A percentile compares a stretch with the other conserved stretches of the same genome.
Conservation (phyloP, 805 yeast genomes). For the Candida sanyiensis region DNA sequence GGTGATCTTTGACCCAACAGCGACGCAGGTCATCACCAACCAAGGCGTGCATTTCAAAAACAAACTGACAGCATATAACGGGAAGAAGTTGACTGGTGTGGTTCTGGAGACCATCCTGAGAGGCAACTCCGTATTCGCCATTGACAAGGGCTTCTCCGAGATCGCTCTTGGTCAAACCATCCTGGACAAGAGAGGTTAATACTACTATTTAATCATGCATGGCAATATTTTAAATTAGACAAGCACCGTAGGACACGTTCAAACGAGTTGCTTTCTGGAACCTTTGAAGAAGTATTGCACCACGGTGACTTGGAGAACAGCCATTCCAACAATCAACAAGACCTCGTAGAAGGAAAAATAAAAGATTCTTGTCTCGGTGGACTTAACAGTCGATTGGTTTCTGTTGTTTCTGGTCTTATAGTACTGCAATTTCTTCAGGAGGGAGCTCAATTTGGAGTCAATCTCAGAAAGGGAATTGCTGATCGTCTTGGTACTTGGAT, state of each 20-base stretch:
- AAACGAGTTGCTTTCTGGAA: conserved; percentile 52
- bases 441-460: conserved; percentile 51
- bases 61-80: conserved; percentile 84
- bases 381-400: conserved; percentile 79
- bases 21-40: conserved; percentile 44
- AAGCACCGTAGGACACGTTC: neutral
- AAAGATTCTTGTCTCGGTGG: conserved; percentile 76
- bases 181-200: conserved; percentile 48
- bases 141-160: conserved; percentile 45
- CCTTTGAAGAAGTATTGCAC: conserved; percentile 70
- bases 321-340: conserved; percentile 68
- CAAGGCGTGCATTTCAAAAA: conserved; percentile 67
- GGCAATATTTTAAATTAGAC: no score
- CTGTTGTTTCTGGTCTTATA: conserved; percentile 88
- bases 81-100: conserved; percentile 59
- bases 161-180: conserved; percentile 55
- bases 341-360: conserved; percentile 74
- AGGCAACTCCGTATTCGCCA: conserved; percentile 63
- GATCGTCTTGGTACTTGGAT: conserved; percentile 43
- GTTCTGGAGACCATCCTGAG: conserved; percentile 77
- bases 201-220: no score
- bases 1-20: conserved; percentile 67
- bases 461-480: conserved; percentile 46
- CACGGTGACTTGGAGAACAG: conserved; percentile 58
- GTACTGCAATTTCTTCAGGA: conserved; percentile 62